These are phyloP conservation scores for Quillaja saponaria DNA, from an alignment of 306 rosid genomes.

Conservation along the genomic window DNA sequence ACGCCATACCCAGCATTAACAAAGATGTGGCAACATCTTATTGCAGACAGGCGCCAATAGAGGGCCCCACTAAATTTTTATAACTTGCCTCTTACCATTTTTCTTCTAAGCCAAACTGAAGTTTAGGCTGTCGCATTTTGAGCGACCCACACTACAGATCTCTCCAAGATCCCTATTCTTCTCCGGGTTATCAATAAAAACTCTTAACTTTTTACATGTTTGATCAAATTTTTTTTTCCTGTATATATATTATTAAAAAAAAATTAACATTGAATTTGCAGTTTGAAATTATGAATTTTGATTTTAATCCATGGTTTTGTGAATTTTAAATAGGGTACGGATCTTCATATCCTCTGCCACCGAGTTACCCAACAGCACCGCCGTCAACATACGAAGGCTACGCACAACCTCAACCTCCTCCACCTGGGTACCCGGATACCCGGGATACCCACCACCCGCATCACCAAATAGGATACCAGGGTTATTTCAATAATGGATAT, in stretches of 20 bases:
- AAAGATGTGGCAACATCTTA: no score
- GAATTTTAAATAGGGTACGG: slow-evolving; percentile 37
- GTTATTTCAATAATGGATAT: slow-evolving; percentile 63
- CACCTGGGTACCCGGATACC: slow-evolving; percentile 47
- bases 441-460: slow-evolving; percentile 42
- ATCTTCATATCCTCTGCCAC: slow-evolving; percentile 44
- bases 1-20: no score
- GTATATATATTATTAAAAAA: no score
- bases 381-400: no score
- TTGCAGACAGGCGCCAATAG: no score
- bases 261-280: background rate
- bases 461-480: slow-evolving; percentile 63
- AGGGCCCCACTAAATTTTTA: no score
- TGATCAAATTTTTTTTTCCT: background rate
- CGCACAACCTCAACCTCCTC: slow-evolving; percentile 51
- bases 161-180: slow-evolving; percentile 49
- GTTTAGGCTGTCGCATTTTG: no score
- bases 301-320: background rate
- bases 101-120: no score
- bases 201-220: no score
- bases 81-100: no score
- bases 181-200: slow-evolving; percentile 47
- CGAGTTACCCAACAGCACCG: slow-evolving; percentile 47
- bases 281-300: background rate
- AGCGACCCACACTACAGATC: slow-evolving; percentile 62